Evolutionary conservation across 2,329 filamentous ascomycete species (phyloP).

Genomic region (Ascochyta clinopodiicola): DNA sequence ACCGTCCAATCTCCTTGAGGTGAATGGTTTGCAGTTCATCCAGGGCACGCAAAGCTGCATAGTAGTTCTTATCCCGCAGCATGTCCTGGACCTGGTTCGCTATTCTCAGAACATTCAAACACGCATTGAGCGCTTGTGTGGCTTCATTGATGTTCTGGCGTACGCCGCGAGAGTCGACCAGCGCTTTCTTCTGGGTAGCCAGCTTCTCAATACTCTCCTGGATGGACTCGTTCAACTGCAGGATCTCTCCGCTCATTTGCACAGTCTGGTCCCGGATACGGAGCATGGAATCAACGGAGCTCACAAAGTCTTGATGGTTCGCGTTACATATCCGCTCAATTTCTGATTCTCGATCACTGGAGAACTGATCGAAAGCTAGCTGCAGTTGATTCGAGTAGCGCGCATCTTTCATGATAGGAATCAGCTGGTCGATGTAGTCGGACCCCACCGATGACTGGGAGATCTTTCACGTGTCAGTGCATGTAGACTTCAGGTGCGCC

Average conservation of each 20-base stretch:
- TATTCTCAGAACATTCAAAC: constrained; percentile 86
- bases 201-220: constrained; percentile 93
- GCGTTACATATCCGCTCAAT: constrained; percentile 95
- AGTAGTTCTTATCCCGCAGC: constrained; percentile 91
- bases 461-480: constrained; percentile 65
- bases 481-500: background rate
- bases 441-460: constrained; percentile 89
- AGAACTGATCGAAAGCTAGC: constrained; percentile 80
- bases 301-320: constrained; percentile 95
- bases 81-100: constrained; percentile 95
- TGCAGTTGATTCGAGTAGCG: constrained; percentile 77
- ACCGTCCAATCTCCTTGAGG: constrained; percentile 90
- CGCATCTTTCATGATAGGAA: constrained; percentile 92
- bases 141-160: constrained; percentile 96
- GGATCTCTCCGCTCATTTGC: constrained; percentile 84
- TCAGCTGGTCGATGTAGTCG: constrained; percentile 94
- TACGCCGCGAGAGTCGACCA: constrained; percentile 90
- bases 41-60: constrained; percentile 88
- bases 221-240: constrained; percentile 92
- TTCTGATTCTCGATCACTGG: constrained; percentile 83
- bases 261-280: constrained; percentile 90
- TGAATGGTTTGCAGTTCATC: constrained; percentile 97
- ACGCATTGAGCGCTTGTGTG: constrained; percentile 85
- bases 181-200: constrained; percentile 89
- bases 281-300: constrained; percentile 92